Base-by-base conservation (phyloP, 352 stramenopile genomes). In the Paralagenidium karlingii region DNA sequence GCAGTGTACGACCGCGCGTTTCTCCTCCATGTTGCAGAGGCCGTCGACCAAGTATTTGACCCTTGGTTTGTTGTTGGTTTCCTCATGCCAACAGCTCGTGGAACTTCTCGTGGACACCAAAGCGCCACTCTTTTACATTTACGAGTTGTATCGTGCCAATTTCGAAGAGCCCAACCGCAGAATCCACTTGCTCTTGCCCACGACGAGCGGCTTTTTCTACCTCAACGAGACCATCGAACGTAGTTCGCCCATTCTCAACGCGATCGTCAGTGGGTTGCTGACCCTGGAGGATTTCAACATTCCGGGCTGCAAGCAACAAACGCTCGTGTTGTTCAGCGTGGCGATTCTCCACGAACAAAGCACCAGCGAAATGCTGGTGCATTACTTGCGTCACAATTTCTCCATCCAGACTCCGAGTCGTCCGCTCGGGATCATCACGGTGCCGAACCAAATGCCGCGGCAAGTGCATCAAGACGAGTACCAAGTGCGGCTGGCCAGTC, bases 341-440 rank as follows among this genome's bases (percentile, higher is more conserved):
- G 67, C 76, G 10, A 60, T 82, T 10, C 53, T 89, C 3, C 65
- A 70, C 24, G 45, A 58, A 12, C 53, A 48, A 31, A 79, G 41
- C 32, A 86, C 76, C 0, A 65, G 71, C 5, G 53, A 63, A 33
- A 62, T 89, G 28, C 39, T 89, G 18, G 36, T 51, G 6, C 66
- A 85, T 37, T 86, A 85, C 33, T 41, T 89, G 21, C 49, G 67
- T 40, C 69, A 86, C 27, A 89, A 89, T 32, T 86, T 86, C 38
- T 54, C 59, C 41, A 55, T 83, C 28, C 19, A 45, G 8, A 27
- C 31, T 13, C 56, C 15, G 53, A 58, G 8, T 38, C 56, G n/a
- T 26, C 40, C 18, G 19, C 18, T 11, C 36, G 34, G n/a, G 58
- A 68, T 37, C 47, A 46, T n/a, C 49, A 63, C 11, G 34, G 45